Evolutionary conservation across 2,329 filamentous ascomycete species (phyloP).

Genomic region (Rhynchosporium secalis): DNA sequence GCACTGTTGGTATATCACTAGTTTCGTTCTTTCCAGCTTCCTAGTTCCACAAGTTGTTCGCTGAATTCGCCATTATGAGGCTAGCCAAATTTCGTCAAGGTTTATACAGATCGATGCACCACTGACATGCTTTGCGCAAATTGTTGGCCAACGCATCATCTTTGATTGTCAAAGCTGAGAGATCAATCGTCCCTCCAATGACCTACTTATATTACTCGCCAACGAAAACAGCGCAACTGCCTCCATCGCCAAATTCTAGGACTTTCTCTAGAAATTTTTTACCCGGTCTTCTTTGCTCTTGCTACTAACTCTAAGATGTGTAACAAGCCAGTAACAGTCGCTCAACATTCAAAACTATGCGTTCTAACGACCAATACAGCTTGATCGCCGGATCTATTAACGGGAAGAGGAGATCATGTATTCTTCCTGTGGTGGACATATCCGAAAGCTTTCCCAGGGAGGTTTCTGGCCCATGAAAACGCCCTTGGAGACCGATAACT

Average conservation of each 20-base stretch:
- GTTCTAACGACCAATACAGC: slow-evolving; percentile 2
- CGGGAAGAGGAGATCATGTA: not conserved
- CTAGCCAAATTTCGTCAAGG: not conserved
- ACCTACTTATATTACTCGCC: not conserved
- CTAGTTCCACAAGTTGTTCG: not conserved
- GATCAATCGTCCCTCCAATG: slow-evolving; percentile 9
- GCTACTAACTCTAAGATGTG: slow-evolving; percentile 4
- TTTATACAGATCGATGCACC: not conserved
- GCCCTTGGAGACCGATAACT: too few relatives aligned
- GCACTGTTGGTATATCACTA: not conserved
- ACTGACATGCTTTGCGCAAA: slow-evolving; percentile 6
- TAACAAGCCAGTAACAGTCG: not conserved
- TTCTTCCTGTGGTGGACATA: not conserved
- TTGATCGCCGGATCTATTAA: not conserved
- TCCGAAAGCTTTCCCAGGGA: too few relatives aligned
- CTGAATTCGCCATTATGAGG: not conserved
- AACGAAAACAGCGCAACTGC: slow-evolving; percentile 8
- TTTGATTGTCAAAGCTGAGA: slow-evolving; percentile 10
- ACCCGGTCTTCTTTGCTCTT: not conserved
- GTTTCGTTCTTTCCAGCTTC: not conserved
- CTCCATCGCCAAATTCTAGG: slow-evolving; percentile 9
- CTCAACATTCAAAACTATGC: not conserved
- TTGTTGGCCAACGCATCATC: slow-evolving; percentile 15
- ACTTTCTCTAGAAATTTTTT: not conserved
- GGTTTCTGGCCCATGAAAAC: too few relatives aligned